phyloP scores from a whole-genome alignment of 1,284 basidiomycete species.

The Hemileia vastatrix region DNA sequence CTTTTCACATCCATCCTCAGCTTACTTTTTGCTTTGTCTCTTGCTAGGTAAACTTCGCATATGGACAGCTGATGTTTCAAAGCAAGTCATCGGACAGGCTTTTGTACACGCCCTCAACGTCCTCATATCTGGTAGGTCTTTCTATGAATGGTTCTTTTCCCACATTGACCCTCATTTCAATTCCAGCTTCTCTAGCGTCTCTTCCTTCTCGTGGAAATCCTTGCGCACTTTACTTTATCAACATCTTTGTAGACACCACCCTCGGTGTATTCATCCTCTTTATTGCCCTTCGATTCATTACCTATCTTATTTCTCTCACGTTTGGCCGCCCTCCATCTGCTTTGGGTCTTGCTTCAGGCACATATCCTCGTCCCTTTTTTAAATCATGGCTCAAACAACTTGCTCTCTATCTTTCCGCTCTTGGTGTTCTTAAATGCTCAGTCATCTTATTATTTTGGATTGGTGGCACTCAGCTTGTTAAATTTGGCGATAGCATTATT shows the following conservation, averaged over 20 bases:
- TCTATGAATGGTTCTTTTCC: not conserved
- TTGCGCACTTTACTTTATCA: constrained; percentile 65
- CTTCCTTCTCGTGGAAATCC: constrained; percentile 25
- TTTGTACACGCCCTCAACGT: constrained; percentile 82
- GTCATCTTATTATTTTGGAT: constrained; percentile 65
- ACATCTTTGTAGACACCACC: constrained; percentile 88
- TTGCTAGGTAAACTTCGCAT: constrained; percentile 17
- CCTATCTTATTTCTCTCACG: constrained; percentile 58
- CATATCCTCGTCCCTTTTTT: constrained; percentile 39
- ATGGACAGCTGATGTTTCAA: constrained; percentile 37
- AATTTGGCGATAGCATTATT: constrained; percentile 15
- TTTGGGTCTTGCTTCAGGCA: constrained; percentile 16
- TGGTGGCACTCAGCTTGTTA: constrained; percentile 5
- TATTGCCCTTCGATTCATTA: constrained; percentile 60
- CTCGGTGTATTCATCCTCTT: constrained; percentile 81
- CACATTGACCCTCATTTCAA: constrained; percentile 34
- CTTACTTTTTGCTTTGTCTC: not conserved
- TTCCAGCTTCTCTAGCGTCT: constrained; percentile 30
- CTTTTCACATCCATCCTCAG: not conserved
- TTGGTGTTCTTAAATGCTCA: constrained; percentile 81
- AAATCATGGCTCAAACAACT: constrained; percentile 72
- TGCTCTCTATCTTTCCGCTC: constrained; percentile 67
- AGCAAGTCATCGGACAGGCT: constrained; percentile 83
- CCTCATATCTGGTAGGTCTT: constrained; percentile 49
- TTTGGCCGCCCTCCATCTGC: constrained; percentile 54